phyloP scores from a whole-genome alignment of 495 filamentous ascomycete species.

The Podospora australis region DNA sequence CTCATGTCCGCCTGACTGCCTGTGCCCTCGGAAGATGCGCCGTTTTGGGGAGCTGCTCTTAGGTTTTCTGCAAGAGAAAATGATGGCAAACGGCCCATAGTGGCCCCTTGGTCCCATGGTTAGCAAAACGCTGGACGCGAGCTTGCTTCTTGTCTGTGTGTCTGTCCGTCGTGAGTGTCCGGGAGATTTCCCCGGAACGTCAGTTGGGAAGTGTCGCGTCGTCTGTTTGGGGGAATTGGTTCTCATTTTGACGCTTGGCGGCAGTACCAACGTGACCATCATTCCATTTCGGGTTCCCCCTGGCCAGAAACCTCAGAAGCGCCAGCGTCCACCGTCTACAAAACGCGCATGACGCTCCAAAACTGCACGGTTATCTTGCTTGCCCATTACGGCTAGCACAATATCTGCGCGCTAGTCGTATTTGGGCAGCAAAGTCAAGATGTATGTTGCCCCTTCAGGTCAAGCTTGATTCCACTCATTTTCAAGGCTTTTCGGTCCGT shows the following conservation, averaged over 20 bases:
- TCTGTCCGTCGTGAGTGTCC: no score
- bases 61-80: no score
- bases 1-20: no score
- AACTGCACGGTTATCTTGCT: conserved; percentile 10
- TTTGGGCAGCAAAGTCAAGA: conserved; percentile 1
- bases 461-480: not conserved
- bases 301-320: conserved; percentile 8
- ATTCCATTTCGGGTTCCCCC: conserved; percentile 19
- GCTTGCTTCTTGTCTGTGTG: no score
- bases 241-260: conserved; percentile 14
- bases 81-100: not conserved
- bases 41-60: conserved; percentile 15
- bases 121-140: conserved; percentile 1
- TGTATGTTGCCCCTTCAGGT: conserved; percentile 1
- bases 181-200: conserved; percentile 23
- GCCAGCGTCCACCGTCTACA: conserved; percentile 28
- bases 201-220: not conserved
- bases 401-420: not conserved
- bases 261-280: conserved; percentile 11
- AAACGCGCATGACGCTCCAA: conserved; percentile 19
- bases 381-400: conserved; percentile 10
- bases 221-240: conserved; percentile 14
- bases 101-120: not conserved
- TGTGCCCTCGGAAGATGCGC: conserved; percentile 16
- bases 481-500: conserved; percentile 17